Conservation (phyloP, 2,329 filamentous ascomycete genomes). For the Fusarium sp. region DNA sequence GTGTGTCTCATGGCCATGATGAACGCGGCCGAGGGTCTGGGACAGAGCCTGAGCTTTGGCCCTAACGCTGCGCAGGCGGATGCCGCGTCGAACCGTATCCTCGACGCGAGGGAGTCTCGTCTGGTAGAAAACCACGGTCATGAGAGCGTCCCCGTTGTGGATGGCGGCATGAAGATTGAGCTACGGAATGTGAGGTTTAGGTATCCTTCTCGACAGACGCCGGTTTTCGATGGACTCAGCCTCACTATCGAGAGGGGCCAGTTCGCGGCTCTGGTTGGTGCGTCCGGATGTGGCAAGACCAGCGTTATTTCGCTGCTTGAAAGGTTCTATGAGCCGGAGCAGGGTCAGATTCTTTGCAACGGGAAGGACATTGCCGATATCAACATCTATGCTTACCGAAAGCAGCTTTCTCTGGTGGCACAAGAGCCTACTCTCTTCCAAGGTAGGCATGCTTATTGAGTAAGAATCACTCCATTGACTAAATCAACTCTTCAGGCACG, state of each 20-base stretch:
- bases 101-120: constrained; percentile 64
- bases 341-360: constrained; percentile 77
- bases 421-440: constrained; percentile 83
- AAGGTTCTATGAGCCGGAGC: constrained; percentile 78
- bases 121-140: constrained; percentile 53
- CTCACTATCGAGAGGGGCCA: constrained; percentile 78
- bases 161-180: constrained; percentile 70
- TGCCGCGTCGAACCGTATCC: constrained; percentile 73
- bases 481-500: no score
- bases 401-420: constrained; percentile 78
- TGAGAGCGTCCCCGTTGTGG: constrained; percentile 61
- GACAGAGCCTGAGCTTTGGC: constrained; percentile 71
- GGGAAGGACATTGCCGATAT: constrained; percentile 71
- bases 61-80: constrained; percentile 75
- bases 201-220: constrained; percentile 71
- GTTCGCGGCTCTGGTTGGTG: constrained; percentile 79
- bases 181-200: constrained; percentile 71
- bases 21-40: constrained; percentile 66
- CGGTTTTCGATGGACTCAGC: constrained; percentile 73
- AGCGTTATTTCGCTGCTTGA: constrained; percentile 78
- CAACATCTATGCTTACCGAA: constrained; percentile 75
- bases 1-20: constrained; percentile 77
- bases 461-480: no score
- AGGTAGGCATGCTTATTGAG: no score
- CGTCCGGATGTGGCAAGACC: constrained; percentile 81